phyloP scores from a whole-genome alignment of 352 stramenopile genomes.

The Globisporangium ultimum region DNA sequence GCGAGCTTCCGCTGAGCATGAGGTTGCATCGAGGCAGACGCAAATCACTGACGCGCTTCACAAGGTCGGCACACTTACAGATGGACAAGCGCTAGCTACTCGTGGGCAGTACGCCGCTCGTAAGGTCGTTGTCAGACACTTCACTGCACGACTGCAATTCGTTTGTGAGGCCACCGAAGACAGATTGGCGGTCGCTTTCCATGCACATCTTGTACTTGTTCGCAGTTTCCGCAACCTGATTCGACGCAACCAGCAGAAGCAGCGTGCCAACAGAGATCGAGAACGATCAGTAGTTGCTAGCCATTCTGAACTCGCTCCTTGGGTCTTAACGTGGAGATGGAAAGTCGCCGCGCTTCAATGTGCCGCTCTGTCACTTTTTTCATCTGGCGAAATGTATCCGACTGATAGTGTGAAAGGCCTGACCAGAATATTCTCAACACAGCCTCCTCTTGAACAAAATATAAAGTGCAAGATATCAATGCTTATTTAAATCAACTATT shows the following conservation, averaged over 20 bases:
- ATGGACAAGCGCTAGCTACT: slow-evolving; percentile 20
- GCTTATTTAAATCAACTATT: too few relatives aligned
- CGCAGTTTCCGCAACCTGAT: background rate
- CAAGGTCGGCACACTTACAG: slow-evolving; percentile 28
- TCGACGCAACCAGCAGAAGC: background rate
- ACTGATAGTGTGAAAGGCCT: too few relatives aligned
- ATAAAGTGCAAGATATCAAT: too few relatives aligned
- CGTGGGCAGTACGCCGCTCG: slow-evolving; percentile 19
- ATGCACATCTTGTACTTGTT: slow-evolving; percentile 14
- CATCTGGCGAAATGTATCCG: background rate
- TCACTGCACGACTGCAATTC: slow-evolving; percentile 21
- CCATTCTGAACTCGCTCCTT: background rate
- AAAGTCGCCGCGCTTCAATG: background rate
- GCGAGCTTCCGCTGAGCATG: slow-evolving; percentile 20
- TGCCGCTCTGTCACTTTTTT: background rate
- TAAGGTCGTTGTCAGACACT: slow-evolving; percentile 22
- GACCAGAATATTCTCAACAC: too few relatives aligned
- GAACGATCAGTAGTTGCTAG: background rate
- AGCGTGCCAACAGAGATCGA: background rate
- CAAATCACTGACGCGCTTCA: slow-evolving; percentile 24
- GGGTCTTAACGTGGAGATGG: too few relatives aligned
- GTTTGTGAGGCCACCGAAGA: slow-evolving; percentile 16
- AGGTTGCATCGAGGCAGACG: slow-evolving; percentile 26
- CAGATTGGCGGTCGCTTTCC: slow-evolving; percentile 9
- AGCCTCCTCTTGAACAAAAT: too few relatives aligned